Conservation (phyloP, 176 grass and related monocot species). For the Eleusine coracana region DNA sequence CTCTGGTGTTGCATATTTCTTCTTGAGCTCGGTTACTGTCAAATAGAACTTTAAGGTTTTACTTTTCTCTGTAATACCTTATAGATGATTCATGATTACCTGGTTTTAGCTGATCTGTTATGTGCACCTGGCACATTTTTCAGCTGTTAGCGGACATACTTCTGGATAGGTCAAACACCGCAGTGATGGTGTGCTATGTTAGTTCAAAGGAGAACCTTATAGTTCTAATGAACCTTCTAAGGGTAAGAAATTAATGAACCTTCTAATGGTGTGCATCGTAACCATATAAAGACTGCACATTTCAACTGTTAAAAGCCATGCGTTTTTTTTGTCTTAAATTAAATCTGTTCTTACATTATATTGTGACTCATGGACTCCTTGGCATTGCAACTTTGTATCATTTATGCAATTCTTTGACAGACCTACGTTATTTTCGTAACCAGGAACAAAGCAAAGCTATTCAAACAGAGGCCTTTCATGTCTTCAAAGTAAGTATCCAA, state of each 20-base stretch:
- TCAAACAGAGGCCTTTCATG: conserved; percentile 54
- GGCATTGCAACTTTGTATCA: not conserved
- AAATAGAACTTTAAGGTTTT: too few relatives aligned
- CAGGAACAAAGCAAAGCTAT: conserved; percentile 50
- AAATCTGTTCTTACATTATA: not conserved
- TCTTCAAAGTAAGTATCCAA: conserved; percentile 44
- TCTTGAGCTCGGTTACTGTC: too few relatives aligned
- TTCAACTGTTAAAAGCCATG: not conserved
- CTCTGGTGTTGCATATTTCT: too few relatives aligned
- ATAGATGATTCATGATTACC: not conserved
- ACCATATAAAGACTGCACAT: not conserved
- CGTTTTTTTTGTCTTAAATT: not conserved
- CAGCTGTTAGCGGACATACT: conserved; percentile 60
- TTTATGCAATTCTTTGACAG: not conserved
- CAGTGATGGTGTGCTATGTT: conserved; percentile 52
- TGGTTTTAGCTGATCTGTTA: not conserved
- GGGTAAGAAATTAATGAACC: conserved; percentile 60
- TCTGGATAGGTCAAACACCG: conserved; percentile 52
- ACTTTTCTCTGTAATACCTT: too few relatives aligned
- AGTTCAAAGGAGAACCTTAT: conserved; percentile 53
- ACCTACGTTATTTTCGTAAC: not conserved
- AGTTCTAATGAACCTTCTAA: conserved; percentile 59
- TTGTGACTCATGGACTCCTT: not conserved
- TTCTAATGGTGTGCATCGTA: conserved; percentile 41
- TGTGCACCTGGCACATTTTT: not conserved